Evolutionary conservation across 768 basidiomycete species (phyloP), one percentile per base, ranked within the genome.

Genomic region (Terana coerulea): DNA sequence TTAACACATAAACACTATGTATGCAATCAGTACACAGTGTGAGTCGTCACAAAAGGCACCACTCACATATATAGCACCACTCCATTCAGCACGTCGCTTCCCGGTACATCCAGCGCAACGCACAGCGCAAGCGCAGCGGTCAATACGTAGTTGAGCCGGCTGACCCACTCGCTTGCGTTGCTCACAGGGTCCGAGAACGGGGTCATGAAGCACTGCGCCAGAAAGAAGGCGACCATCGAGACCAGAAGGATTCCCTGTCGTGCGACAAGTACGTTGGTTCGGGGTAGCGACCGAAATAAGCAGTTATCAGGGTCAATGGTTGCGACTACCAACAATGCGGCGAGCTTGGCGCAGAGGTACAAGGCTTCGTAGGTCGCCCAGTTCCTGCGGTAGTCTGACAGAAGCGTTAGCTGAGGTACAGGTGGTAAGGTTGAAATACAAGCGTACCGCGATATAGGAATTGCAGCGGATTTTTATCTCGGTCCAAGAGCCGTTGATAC

Each of bases 91-190:
- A 83, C 71, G 46, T 69, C 58, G 57, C 75, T 68, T 1, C 78
- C 78, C 19, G 81, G 80, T 49, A 85, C 68, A 59, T 81, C 67
- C 45, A 86, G 65, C 17, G 80, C 80, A 42, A 84, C 78, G n/a
- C 73, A 68, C 19, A 91, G 72, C 3, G 88, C 83, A 29, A 86
- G 74, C 19, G 74, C 64, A 26, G 87, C 75, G 9, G 87, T 86
- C 25, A 76, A 60, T 35, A 89, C 73, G 64, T 88, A 91, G 63
- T 85, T 85, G 39, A 85, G 64, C 44, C 88, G 67, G 37, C 85
- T 87, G 10, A 76, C 75, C 80, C 83, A 86, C 73, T 89, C 86
- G 63, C 80, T 84, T 1, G 85, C 84, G 65, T 89, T 89, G 64
- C 79, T 80, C 52, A 84, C 76, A 17, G 85, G 84, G 59, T 88